Percentiles rank a stretch among this genome's conserved stretches.
Evolutionary conservation across 164 flowering plant species (phyloP).

Genomic region (Aristolochia contorta): DNA sequence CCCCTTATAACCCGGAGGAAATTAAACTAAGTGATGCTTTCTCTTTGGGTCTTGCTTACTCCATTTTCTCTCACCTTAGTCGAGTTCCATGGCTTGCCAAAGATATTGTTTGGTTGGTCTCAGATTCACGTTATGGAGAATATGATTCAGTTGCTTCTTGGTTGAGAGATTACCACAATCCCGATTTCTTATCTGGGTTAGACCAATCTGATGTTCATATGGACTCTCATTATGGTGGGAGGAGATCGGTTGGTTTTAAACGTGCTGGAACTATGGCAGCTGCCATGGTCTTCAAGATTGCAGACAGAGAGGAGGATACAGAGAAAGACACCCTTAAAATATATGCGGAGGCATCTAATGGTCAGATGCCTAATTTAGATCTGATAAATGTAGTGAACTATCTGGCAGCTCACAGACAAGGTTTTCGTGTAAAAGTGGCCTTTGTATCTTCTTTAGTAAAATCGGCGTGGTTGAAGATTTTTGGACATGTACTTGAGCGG

Average conservation of each 20-base stretch:
- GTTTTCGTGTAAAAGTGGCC: constrained; percentile 64
- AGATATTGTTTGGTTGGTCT: constrained; percentile 90
- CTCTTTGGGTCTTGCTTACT: constrained; percentile 64
- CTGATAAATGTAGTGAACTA: constrained; percentile 81
- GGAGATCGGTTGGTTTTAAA: constrained; percentile 29
- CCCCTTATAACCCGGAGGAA: constrained; percentile 62
- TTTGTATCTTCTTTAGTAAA: constrained; percentile 41
- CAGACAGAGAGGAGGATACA: constrained; percentile 24
- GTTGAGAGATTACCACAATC: constrained; percentile 77
- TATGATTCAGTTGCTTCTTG: constrained; percentile 72
- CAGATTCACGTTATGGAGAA: constrained; percentile 84
- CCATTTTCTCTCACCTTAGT: constrained; percentile 66
- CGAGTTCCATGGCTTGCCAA: constrained; percentile 92
- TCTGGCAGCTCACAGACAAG: constrained; percentile 85
- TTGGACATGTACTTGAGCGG: constrained; percentile 50
- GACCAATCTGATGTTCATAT: constrained; percentile 15
- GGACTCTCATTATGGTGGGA: constrained; percentile 15
- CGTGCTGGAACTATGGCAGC: constrained; percentile 99
- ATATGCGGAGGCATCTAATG: constrained; percentile 94
- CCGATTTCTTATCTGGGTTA: constrained; percentile 29
- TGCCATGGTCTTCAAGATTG: constrained; percentile 78
- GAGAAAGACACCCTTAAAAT: constrained; percentile 57
- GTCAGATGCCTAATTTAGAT: constrained; percentile 99
- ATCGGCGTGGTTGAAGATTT: constrained; percentile 40
- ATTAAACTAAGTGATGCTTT: constrained; percentile 39